Percentiles rank a stretch among this genome's conserved stretches.
Evolutionary conservation across 1,139 yeast genomes (phyloP).

Genomic region (Nakaseomyces kungkrabaensis): DNA sequence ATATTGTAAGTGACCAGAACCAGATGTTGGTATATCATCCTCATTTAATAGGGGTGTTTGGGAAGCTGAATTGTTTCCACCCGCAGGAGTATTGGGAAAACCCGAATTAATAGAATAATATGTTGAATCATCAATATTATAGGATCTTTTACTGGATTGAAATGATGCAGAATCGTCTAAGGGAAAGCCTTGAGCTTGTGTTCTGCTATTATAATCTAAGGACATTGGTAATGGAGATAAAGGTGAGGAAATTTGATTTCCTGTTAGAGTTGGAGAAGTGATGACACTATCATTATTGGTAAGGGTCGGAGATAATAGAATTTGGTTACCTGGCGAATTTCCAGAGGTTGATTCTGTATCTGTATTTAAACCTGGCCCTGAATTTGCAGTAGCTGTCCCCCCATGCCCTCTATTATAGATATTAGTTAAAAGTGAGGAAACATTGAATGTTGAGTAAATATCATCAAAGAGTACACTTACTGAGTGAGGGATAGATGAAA

Average conservation of each 20-base stretch:
- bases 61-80: not conserved
- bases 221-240: not conserved
- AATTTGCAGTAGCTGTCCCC: not conserved
- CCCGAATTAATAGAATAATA: not conserved
- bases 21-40: constrained; percentile 1
- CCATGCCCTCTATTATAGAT: constrained; percentile 3
- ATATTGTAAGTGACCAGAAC: constrained; percentile 13
- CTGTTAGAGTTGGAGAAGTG: not conserved
- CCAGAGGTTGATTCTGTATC: not conserved
- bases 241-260: not conserved
- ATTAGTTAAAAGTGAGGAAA: constrained; percentile 13
- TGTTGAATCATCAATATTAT: not conserved
- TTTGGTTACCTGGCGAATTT: constrained; percentile 6
- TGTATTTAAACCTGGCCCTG: not conserved
- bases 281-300: constrained; percentile 7
- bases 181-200: constrained; percentile 4
- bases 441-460: constrained; percentile 16
- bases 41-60: not conserved
- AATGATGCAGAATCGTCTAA: constrained; percentile 5
- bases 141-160: constrained; percentile 5
- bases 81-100: not conserved
- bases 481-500: constrained; percentile 6
- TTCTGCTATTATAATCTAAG: not conserved
- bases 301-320: constrained; percentile 6
- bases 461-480: constrained; percentile 18